These are phyloP conservation scores for Barnettozyma hawaiiensis DNA, from an alignment of 1,139 yeast genomes.

Conservation along the genomic window DNA sequence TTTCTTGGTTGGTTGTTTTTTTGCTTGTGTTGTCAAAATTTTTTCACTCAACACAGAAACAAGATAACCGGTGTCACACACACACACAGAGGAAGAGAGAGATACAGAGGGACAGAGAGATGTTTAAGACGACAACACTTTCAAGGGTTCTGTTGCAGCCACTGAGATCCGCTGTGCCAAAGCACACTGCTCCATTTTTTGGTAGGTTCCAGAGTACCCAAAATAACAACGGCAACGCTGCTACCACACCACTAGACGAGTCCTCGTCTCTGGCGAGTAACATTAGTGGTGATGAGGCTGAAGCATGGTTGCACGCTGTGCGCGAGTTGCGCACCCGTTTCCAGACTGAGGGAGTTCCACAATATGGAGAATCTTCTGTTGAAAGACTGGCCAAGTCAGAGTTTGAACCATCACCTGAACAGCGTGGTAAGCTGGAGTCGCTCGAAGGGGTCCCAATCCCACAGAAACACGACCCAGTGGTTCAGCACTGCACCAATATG, in stretches of 20 bases:
- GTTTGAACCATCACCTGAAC: conserved; percentile 24
- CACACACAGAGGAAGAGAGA: too few relatives aligned
- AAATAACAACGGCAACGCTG: too few relatives aligned
- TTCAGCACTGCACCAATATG: conserved; percentile 75
- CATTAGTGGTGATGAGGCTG: conserved; percentile 19
- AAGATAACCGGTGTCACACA: too few relatives aligned
- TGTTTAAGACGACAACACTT: conserved; percentile 3
- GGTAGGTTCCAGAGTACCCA: conserved; percentile 16
- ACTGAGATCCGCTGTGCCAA: neutral
- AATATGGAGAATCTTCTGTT: conserved; percentile 16
- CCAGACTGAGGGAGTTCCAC: conserved; percentile 20
- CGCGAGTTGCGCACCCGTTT: conserved; percentile 21
- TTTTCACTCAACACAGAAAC: too few relatives aligned
- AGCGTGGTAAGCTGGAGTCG: conserved; percentile 20
- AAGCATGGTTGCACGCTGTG: conserved; percentile 23
- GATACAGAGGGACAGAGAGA: neutral
- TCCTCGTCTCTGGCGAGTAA: conserved; percentile 3
- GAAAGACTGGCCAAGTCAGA: conserved; percentile 15
- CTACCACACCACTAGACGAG: conserved; percentile 8
- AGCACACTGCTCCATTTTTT: neutral
- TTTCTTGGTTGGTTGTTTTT: neutral
- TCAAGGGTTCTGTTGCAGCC: neutral
- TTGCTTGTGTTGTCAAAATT: too few relatives aligned
- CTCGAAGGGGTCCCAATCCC: conserved; percentile 57
- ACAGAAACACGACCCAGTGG: conserved; percentile 55